phyloP scores from a whole-genome alignment of 2,329 filamentous ascomycete genomes.

The Orbilia ellipsospora region DNA sequence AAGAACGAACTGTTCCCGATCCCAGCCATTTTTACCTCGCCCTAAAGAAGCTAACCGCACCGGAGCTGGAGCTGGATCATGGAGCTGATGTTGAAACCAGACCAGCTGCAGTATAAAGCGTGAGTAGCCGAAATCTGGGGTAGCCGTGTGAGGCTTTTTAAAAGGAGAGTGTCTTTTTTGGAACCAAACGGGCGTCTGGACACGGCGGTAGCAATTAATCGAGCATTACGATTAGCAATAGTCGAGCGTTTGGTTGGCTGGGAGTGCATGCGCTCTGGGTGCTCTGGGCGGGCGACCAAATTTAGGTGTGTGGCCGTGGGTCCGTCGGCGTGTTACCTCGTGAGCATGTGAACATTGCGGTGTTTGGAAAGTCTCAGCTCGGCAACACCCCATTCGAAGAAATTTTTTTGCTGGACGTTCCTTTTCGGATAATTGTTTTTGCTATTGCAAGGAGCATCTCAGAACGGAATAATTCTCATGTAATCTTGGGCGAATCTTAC shows the following conservation, averaged over 20 bases:
- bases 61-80: constrained; percentile 6
- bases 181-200: constrained; percentile 16
- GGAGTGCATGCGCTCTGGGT: not conserved
- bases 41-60: constrained; percentile 21
- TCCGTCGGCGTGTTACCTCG: constrained; percentile 42
- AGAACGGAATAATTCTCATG: constrained; percentile 52
- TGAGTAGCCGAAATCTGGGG: constrained; percentile 56
- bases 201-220: constrained; percentile 11
- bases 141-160: constrained; percentile 54
- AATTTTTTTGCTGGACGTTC: constrained; percentile 30
- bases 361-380: constrained; percentile 44
- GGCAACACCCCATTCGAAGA: constrained; percentile 42
- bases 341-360: constrained; percentile 49
- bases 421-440: constrained; percentile 56
- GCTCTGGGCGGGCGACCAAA: constrained; percentile 1
- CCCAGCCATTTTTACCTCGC: constrained; percentile 31
- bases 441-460: constrained; percentile 19
- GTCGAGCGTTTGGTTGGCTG: constrained; percentile 44
- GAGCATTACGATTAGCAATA: not conserved
- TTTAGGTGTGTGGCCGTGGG: constrained; percentile 49
- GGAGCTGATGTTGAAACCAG: constrained; percentile 2
- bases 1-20: constrained; percentile 54
- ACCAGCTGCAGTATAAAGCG: constrained; percentile 38
- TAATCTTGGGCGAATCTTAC: constrained; percentile 35
- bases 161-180: too few relatives aligned